These are phyloP conservation scores for Calonectria henricotiae DNA, from an alignment of 2,329 filamentous ascomycete genomes.

Conservation along the genomic window DNA sequence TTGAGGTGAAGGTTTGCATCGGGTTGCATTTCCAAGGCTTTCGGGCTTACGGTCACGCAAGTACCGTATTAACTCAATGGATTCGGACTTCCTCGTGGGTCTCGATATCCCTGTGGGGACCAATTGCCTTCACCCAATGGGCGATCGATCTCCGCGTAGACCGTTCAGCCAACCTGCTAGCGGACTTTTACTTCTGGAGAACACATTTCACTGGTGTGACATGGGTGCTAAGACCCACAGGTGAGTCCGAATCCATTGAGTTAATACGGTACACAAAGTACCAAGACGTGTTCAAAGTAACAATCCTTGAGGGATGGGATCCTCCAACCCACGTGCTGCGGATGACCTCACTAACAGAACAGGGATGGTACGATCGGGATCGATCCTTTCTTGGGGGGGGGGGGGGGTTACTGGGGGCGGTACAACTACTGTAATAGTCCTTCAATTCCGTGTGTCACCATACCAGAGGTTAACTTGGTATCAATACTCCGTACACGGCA, in stretches of 20 bases:
- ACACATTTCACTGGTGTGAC: too few relatives aligned
- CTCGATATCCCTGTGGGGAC: too few relatives aligned
- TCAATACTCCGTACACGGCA: not conserved
- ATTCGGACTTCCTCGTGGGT: too few relatives aligned
- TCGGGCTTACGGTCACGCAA: slow-evolving; percentile 27
- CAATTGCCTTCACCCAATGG: too few relatives aligned
- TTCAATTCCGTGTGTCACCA: slow-evolving; percentile 25
- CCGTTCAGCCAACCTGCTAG: too few relatives aligned
- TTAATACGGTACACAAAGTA: slow-evolving; percentile 1
- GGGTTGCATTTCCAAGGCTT: slow-evolving; percentile 15
- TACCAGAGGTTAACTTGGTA: slow-evolving; percentile 18
- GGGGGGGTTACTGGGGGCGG: not conserved
- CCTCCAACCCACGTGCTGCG: slow-evolving; percentile 30
- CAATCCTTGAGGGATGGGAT: slow-evolving; percentile 1
- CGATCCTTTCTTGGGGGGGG: not conserved
- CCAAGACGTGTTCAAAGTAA: slow-evolving; percentile 1
- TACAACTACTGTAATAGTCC: not conserved
- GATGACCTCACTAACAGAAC: slow-evolving; percentile 33
- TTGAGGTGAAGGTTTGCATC: not conserved
- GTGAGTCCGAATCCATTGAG: too few relatives aligned
- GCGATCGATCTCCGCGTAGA: too few relatives aligned
- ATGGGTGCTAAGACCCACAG: too few relatives aligned
- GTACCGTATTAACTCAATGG: too few relatives aligned
- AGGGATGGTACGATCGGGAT: slow-evolving; percentile 29
- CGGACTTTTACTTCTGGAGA: too few relatives aligned